Conservation (phyloP, 1,284 basidiomycete species). For the Baeospora myosura region DNA sequence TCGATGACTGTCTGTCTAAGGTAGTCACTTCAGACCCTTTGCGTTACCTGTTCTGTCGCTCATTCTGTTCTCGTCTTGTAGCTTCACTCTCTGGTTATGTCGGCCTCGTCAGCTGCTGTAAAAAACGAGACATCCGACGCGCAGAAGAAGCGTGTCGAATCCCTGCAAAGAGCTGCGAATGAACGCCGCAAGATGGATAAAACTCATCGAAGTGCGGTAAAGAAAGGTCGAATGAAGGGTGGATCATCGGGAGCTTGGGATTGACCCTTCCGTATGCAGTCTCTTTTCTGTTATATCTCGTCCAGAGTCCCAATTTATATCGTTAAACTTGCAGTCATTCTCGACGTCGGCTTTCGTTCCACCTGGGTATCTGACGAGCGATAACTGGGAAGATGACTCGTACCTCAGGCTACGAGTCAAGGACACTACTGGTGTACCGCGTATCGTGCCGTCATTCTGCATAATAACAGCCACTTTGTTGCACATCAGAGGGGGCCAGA, state of each 20-base stretch:
- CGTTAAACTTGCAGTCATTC: no score
- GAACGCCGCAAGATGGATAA: constrained; percentile 43
- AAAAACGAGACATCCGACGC: constrained; percentile 48
- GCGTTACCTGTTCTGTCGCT: not conserved
- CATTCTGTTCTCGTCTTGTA: constrained; percentile 18
- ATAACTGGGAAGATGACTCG: no score
- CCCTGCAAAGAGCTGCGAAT: constrained; percentile 37
- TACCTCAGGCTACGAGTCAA: no score
- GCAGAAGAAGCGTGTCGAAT: constrained; percentile 48
- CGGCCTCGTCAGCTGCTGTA: constrained; percentile 38
- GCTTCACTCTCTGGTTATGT: constrained; percentile 49
- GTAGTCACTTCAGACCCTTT: constrained; percentile 35
- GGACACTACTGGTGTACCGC: no score
- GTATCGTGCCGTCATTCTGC: no score
- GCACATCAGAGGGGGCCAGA: no score
- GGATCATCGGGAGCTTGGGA: constrained; percentile 5
- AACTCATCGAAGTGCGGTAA: constrained; percentile 37
- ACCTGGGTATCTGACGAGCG: no score
- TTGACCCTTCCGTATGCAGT: no score
- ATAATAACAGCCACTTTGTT: no score
- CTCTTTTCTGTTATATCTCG: no score
- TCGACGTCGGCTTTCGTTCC: no score
- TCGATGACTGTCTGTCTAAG: constrained; percentile 64
- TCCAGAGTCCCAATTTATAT: no score
- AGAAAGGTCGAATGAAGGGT: constrained; percentile 18